Evolutionary conservation across 257 asterid species (phyloP), one percentile per base, ranked within the genome.

Genomic region (Osmanthus fragrans): DNA sequence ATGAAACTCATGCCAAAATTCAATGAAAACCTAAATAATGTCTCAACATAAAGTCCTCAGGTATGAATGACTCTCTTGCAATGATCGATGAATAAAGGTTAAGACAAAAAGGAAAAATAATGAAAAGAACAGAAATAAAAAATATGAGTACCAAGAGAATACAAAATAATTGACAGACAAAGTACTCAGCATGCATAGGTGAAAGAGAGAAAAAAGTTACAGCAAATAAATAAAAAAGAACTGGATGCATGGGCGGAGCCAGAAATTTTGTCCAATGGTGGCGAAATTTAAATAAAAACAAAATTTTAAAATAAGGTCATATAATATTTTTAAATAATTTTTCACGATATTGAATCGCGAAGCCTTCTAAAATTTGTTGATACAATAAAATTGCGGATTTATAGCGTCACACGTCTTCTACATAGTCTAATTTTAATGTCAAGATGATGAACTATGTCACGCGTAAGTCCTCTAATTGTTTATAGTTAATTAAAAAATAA

Each of bases 1-100:
- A 3, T 63, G 75, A 77, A 77, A 36, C 60, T 73, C 12, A 39
- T 67, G 29, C 32, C 30, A 30, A 27, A 21, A 74, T 63, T 42
- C 25, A 73, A 7, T 71, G 30, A 27, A 74, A 75, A 72, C 51
- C 72, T 36, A 67, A 60, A 51, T 73, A 19, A n/a, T 60, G 36
- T 65, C 42, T 65, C 42, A 27, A 5, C 27, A n/a, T 29, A 29
- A 19, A 12, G 45, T 65, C 21, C 67, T 72, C 51, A 40, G 4
- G 54, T 15, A 45, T 15, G 19, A 45, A 3, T 45, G 19, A 45
- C 54, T 15, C 19, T 45, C 19, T 45, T 45, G n/a, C 54, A 45
- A 0, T 45, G 54, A 45, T 15, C 19, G 15, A 45, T 0, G 7
- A 45, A 13, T 45, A 45, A 45, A 3, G n/a, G n/a, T 45, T 45